These are phyloP conservation scores for Pulveroboletus sp. DNA, from an alignment of 768 basidiomycete species.

Conservation along the genomic window DNA sequence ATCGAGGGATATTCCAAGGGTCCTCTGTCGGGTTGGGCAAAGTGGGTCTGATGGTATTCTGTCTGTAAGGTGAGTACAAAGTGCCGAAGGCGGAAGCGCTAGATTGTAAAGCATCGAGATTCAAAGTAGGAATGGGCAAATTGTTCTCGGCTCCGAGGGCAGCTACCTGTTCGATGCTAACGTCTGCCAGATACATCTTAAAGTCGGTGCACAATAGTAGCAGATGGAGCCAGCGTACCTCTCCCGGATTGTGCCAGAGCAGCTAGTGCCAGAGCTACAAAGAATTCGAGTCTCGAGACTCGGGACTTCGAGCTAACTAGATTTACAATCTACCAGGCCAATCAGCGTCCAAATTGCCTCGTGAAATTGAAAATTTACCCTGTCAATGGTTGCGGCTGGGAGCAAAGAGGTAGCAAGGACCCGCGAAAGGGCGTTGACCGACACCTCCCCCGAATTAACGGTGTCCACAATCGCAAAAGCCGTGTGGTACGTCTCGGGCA, in stretches of 20 bases:
- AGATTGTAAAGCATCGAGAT: conserved; percentile 53
- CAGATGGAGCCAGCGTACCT: conserved; percentile 40
- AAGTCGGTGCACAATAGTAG: background rate
- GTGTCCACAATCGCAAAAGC: conserved; percentile 73
- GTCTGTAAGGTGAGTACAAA: conserved; percentile 38
- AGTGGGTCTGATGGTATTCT: conserved; percentile 41
- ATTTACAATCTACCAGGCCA: conserved; percentile 69
- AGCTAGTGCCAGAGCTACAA: conserved; percentile 82
- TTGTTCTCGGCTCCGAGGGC: conserved; percentile 72
- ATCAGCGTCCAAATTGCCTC: conserved; percentile 1
- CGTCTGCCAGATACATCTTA: conserved; percentile 41
- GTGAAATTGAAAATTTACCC: conserved; percentile 38
- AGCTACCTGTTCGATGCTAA: conserved; percentile 79
- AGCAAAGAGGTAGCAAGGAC: conserved; percentile 73
- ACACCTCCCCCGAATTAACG: conserved; percentile 67
- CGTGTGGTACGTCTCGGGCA: conserved; percentile 71
- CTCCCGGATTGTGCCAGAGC: conserved; percentile 79
- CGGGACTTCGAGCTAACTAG: conserved; percentile 75
- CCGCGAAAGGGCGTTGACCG: conserved; percentile 77
- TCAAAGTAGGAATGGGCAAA: conserved; percentile 68
- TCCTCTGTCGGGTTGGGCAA: conserved; percentile 59
- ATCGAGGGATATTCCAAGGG: conserved; percentile 52
- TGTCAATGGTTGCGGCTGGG: conserved; percentile 79
- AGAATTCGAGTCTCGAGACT: conserved; percentile 88
- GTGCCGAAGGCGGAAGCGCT: conserved; percentile 49